These are phyloP conservation scores for Ceratocystis alfenasii DNA, from an alignment of 2,329 filamentous ascomycete genomes.

Conservation along the genomic window DNA sequence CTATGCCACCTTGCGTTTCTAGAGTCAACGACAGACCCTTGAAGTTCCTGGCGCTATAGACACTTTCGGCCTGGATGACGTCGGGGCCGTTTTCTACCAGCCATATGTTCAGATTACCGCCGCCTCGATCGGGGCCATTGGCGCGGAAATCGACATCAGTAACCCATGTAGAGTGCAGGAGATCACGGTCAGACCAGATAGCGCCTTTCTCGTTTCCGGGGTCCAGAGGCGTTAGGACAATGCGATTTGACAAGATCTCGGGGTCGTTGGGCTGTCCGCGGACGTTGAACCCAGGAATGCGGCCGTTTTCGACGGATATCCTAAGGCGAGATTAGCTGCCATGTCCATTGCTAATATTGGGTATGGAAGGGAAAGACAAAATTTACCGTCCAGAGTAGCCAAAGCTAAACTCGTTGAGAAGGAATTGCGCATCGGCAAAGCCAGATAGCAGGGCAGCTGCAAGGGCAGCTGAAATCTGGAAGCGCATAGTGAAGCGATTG, in stretches of 20 bases:
- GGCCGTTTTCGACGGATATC: conserved; percentile 48
- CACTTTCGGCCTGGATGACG: conserved; percentile 57
- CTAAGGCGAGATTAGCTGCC: conserved; percentile 30
- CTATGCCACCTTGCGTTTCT: conserved; percentile 66
- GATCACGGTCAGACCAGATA: conserved; percentile 59
- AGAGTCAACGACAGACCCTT: conserved; percentile 83
- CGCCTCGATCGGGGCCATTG: conserved; percentile 70
- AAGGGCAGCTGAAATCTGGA: conserved; percentile 19
- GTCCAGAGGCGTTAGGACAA: conserved; percentile 80
- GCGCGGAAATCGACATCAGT: conserved; percentile 79
- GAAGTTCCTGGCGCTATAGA: conserved; percentile 75
- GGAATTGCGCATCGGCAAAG: conserved; percentile 49
- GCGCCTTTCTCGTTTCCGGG: conserved; percentile 77
- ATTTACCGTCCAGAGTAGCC: conserved; percentile 52
- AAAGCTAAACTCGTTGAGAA: conserved; percentile 66
- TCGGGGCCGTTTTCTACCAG: conserved; percentile 58
- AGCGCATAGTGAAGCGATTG: conserved; percentile 17
- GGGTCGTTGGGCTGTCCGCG: conserved; percentile 43
- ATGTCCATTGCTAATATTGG: no score
- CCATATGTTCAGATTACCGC: conserved; percentile 91
- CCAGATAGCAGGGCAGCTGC: conserved; percentile 24
- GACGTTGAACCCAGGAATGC: conserved; percentile 44
- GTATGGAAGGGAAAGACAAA: neutral
- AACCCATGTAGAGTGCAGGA: conserved; percentile 60
- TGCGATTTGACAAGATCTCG: conserved; percentile 69